Percentiles rank a stretch among this genome's conserved stretches.
Conservation (phyloP, 2,329 filamentous ascomycete species). For the Elsinoe arachidis region DNA sequence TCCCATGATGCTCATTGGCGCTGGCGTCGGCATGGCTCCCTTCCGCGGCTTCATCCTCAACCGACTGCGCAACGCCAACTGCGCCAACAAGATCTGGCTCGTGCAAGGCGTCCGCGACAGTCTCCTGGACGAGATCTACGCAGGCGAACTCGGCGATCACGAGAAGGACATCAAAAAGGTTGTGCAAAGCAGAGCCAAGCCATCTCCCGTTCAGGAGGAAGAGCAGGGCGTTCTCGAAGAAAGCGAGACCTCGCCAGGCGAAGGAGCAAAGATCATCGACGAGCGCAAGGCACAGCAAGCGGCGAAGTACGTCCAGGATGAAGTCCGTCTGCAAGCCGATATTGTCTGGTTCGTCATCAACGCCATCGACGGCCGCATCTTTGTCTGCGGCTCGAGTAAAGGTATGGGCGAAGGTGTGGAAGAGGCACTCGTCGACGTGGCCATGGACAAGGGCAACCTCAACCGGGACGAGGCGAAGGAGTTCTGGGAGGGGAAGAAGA, state of each 20-base stretch:
- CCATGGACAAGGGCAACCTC: conserved; percentile 85
- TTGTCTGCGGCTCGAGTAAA: conserved; percentile 90
- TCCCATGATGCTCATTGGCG: conserved; percentile 94
- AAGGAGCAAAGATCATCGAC: conserved; percentile 76
- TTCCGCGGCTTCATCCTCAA: conserved; percentile 98
- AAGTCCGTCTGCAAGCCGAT: conserved; percentile 82
- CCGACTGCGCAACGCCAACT: conserved; percentile 85
- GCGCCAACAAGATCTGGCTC: conserved; percentile 96
- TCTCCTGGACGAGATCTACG: conserved; percentile 90
- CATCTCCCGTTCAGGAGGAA: conserved; percentile 21
- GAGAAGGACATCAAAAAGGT: conserved; percentile 51
- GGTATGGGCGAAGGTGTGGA: conserved; percentile 98
- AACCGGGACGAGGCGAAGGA: conserved; percentile 70
- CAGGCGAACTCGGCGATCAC: conserved; percentile 89
- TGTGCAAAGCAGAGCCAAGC: conserved; percentile 35
- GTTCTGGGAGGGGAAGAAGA: conserved; percentile 89
- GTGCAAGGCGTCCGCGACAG: conserved; percentile 91
- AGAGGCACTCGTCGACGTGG: conserved; percentile 75
- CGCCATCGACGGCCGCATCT: conserved; percentile 86
- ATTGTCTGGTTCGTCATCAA: conserved; percentile 99
- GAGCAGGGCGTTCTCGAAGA: conserved; percentile 21
- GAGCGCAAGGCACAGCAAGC: conserved; percentile 53
- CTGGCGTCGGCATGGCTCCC: conserved; percentile 90
- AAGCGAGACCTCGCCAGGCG: conserved; percentile 36
- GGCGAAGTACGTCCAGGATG: conserved; percentile 91